Evolutionary conservation across 2,329 filamentous ascomycete genomes (phyloP).

Genomic region (Fusarium floridanum): DNA sequence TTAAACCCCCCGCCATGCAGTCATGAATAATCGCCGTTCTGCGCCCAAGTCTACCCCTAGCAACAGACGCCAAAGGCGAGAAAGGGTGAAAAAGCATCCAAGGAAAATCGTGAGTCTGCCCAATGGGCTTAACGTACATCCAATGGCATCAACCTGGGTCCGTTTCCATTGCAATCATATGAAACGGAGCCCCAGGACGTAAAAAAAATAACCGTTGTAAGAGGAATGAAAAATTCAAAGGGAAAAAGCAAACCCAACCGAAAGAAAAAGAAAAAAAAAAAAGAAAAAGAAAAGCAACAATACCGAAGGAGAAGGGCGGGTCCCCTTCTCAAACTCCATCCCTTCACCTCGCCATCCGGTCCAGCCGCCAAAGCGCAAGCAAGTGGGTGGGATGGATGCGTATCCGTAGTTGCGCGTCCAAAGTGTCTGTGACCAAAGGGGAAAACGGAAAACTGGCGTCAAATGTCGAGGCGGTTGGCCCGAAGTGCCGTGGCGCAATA

Average conservation of each 20-base stretch:
- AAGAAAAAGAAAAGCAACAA: slow-evolving; percentile 18
- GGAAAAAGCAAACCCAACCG: slow-evolving; percentile 11
- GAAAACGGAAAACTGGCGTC: slow-evolving; percentile 1
- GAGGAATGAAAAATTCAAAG: slow-evolving; percentile 18
- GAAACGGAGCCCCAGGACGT: slow-evolving; percentile 13
- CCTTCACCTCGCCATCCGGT: slow-evolving; percentile 28
- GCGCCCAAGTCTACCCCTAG: slow-evolving; percentile 29
- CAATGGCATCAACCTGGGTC: slow-evolving; percentile 26
- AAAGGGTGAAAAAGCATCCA: slow-evolving; percentile 24
- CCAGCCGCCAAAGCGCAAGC: slow-evolving; percentile 29
- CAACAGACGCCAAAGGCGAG: slow-evolving; percentile 24
- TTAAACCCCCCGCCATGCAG: slow-evolving; percentile 38
- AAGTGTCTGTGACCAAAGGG: slow-evolving; percentile 15
- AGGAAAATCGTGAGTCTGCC: slow-evolving; percentile 44
- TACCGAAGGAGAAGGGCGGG: not conserved
- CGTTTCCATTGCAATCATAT: slow-evolving; percentile 20
- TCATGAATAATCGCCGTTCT: slow-evolving; percentile 43
- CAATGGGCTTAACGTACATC: slow-evolving; percentile 29
- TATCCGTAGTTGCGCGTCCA: not conserved
- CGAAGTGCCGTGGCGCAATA: slow-evolving; percentile 18
- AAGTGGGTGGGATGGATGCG: not conserved
- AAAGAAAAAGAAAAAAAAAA: not conserved
- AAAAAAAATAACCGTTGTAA: slow-evolving; percentile 18
- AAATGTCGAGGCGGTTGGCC: not conserved
- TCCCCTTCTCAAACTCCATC: slow-evolving; percentile 27